Evolutionary conservation across 768 basidiomycete genomes (phyloP), one percentile per base, ranked within the genome.

Genomic region (Cytidiella melzeri): DNA sequence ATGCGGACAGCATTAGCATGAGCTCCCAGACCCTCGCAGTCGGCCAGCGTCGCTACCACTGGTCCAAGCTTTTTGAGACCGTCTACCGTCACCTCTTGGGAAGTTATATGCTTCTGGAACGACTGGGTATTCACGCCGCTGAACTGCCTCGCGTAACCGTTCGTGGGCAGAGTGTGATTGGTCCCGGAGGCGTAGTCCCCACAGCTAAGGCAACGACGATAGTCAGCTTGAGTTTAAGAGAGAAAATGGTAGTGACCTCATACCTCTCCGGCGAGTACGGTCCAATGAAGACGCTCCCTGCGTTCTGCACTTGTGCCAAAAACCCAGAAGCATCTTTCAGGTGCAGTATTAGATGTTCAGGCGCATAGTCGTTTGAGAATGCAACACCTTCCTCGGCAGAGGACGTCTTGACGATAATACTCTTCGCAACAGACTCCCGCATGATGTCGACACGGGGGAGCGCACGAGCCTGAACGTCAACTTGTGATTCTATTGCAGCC

Each of bases 181-280:
- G 96, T 98, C 18, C 96, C 96, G 0, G 95, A 98, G 5, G 95
- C 95, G 59, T 98, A 99, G 67, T 99, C 96, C 25, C 96, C 96
- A 66, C 92, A 97, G 57, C 95, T 97, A 57, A 30, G 41, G 30
- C 43, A 39, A 52, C 41, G 47, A 53, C 51, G 19, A 46, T 45
- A 34, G 43, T 11, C 15, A 12, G 13, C 41, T 46, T 28, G 23
- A 23, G 34, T 37, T 41, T 0, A 23, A 15, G 3, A 25, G 43
- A 51, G 41, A 44, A 26, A 28, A 25, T 21, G n/a, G 19, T 13
- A 13, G 45, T 41, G 25, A 15, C 12, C 55, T 54, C n/a, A 20
- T 61, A 93, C 92, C 92, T 95, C 69, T 98, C 96, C 0, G 96
- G 96, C 0, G 94, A 88, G 65, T 81, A 98, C 4, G 90, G 78